Evolutionary conservation across 1,284 basidiomycete species (phyloP).

Genomic region (Puccinia coronata): DNA sequence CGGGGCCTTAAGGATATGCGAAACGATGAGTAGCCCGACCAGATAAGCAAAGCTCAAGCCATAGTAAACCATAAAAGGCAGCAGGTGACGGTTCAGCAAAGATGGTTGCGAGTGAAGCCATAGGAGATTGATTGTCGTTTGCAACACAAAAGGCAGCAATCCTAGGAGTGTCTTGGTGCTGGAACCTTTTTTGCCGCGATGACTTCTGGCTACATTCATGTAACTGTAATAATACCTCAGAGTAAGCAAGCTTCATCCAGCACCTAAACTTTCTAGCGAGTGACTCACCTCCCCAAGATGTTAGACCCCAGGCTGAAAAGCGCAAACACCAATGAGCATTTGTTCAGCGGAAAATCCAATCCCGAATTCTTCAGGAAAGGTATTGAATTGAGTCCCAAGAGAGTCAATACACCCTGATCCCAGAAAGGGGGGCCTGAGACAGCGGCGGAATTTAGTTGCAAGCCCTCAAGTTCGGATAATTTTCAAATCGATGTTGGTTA

Average conservation of each 20-base stretch:
- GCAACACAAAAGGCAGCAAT: conserved; percentile 47
- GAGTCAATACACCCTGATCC: conserved; percentile 72
- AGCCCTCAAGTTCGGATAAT: background rate
- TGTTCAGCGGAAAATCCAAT: conserved; percentile 74
- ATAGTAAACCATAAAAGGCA: conserved; percentile 33
- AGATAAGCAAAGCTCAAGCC: conserved; percentile 61
- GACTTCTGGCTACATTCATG: conserved; percentile 66
- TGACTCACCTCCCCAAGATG: conserved; percentile 68
- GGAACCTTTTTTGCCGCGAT: conserved; percentile 64
- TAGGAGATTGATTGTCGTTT: conserved; percentile 49
- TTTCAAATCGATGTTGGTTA: background rate
- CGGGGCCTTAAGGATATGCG: conserved; percentile 79
- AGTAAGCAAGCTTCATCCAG: conserved; percentile 1
- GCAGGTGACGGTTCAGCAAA: conserved; percentile 66
- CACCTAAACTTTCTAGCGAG: conserved; percentile 13
- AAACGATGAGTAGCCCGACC: conserved; percentile 87
- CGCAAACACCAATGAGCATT: conserved; percentile 81
- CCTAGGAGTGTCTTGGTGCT: conserved; percentile 63
- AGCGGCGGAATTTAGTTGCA: background rate
- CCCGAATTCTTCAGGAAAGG: conserved; percentile 61
- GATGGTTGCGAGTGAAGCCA: conserved; percentile 55
- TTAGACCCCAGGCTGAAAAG: conserved; percentile 76
- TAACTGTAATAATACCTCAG: conserved; percentile 24
- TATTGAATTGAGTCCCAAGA: conserved; percentile 66
- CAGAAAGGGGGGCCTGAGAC: conserved; percentile 70